Conservation (phyloP, 1,139 yeast genomes). For the Ogataea hybrid region DNA sequence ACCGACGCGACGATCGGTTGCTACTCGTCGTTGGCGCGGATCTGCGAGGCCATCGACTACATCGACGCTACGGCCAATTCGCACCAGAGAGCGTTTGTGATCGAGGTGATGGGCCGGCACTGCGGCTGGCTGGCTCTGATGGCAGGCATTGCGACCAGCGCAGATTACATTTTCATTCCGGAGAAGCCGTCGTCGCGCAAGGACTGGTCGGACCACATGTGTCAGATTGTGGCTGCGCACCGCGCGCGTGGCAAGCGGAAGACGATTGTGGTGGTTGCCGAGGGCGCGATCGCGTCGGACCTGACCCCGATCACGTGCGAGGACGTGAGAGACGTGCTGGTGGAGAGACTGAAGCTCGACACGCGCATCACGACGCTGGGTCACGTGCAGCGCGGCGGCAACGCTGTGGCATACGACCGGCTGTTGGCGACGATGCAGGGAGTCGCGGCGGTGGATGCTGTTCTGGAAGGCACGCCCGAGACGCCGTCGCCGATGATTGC, state of each 20-base stretch:
- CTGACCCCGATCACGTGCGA: slow-evolving; percentile 63
- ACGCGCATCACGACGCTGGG: slow-evolving; percentile 79
- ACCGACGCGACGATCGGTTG: slow-evolving; percentile 86
- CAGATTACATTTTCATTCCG: slow-evolving; percentile 78
- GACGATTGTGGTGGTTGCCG: slow-evolving; percentile 79
- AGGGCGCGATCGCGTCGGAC: slow-evolving; percentile 73
- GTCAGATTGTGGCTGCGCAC: slow-evolving; percentile 63
- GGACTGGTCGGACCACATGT: slow-evolving; percentile 67
- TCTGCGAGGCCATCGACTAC: slow-evolving; percentile 74
- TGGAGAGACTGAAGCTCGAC: slow-evolving; percentile 64
- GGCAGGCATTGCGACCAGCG: slow-evolving; percentile 82
- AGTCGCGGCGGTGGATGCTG: slow-evolving; percentile 79
- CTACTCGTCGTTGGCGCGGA: slow-evolving; percentile 72
- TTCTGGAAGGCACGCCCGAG: slow-evolving; percentile 63
- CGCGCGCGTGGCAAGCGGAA: slow-evolving; percentile 71
- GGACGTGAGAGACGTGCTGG: slow-evolving; percentile 67
- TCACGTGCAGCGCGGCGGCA: slow-evolving; percentile 85
- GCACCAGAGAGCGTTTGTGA: slow-evolving; percentile 79
- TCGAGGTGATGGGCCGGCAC: slow-evolving; percentile 89
- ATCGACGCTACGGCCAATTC: slow-evolving; percentile 84
- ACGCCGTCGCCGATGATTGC: slow-evolving; percentile 80
- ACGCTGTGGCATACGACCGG: slow-evolving; percentile 80
- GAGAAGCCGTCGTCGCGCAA: slow-evolving; percentile 66
- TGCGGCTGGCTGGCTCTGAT: slow-evolving; percentile 86
- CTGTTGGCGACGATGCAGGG: slow-evolving; percentile 77